Evolutionary conservation across 2,329 filamentous ascomycete genomes (phyloP), one percentile per base, ranked within the genome.

Genomic region (Pseudocercospora fijiensis): DNA sequence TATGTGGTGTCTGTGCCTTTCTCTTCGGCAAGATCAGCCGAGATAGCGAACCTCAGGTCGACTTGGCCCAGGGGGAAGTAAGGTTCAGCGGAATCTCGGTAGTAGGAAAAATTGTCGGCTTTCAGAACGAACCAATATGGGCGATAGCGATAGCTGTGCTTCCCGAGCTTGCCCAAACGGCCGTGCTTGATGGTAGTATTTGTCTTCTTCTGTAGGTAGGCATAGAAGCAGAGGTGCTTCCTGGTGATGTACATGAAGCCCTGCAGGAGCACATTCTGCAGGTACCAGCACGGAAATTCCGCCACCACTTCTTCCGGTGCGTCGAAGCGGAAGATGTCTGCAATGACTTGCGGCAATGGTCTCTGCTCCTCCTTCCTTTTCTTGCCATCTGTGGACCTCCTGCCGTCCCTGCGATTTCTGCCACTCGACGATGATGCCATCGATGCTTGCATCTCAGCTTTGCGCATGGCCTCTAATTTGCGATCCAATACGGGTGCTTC

Each of bases 171-270:
- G 61, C 87, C 88, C 1, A 99, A 82, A 73, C 94, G 92, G 1
- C 95, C 94, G 1, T 92, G 94, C 78, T 96, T 98, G 69, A 88
- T 85, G 18, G 90, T 85, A 60, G 88, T 84, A 70, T 90, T 86
- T 58, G 90, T 87, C 82, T 95, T 96, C 81, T 93, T 96, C 6
- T 92, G 92, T n/a, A 98, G 84, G 75, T 97, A 97, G 43, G 95
- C 92, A 75, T 97, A 98, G 76, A 98, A 99, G 78, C 93, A 97
- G 65, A 98, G 90, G 75, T 99, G 95, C 71, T 89, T 90, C 65
- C 90, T 84, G 0, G 95, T 98, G 73, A 99, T 91, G 78, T 98
- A 98, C 84, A 99, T 89, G 76, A 95, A 97, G 5, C 95, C 95
- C 75, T 97, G 92, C 8, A 98, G 84, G 28, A 98, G 81, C 51